Evolutionary conservation across 1,284 basidiomycete genomes (phyloP), one percentile per base, ranked within the genome.

Genomic region (Cerioporus squamosus): DNA sequence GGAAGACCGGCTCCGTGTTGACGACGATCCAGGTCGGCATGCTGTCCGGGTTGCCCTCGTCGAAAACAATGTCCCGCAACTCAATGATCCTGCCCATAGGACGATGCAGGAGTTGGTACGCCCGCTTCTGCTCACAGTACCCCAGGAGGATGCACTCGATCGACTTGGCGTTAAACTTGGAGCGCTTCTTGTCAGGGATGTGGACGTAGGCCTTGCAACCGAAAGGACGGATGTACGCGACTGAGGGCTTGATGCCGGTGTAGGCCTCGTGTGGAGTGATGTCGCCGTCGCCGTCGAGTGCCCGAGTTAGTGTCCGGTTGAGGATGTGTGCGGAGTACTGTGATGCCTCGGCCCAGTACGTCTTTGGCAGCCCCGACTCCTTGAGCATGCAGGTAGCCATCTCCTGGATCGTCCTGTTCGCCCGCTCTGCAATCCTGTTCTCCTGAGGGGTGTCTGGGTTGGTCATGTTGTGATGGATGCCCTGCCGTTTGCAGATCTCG

Each of bases 281-380:
- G 38, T 61, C 55, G 8, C 26, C n/a, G n/a, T n/a, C n/a, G n/a
- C n/a, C 33, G 20, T 45, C 48, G 17, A 64, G 57, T 0, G 57
- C 49, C 9, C 57, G 51, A 12, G 63, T 62, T 0, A 61, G 63
- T 4, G 42, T 46, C 3, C 51, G 47, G 42, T 69, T 68, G 40
- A 63, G 51, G 26, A 64, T 53, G 42, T 59, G 48, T 5, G 51
- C 44, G 7, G 61, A 60, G 26, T 66, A 55, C 8, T 58, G 26
- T 2, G 66, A 57, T 1, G 71, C 71, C 6, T 76, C 67, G 2
- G 54, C 68, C 73, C 75, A 77, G 22, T 68, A 67, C 5, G 59
- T 64, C 9, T 64, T 57, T 0, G 70, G 69, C 0, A 76, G 61
- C 1, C 59, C 56, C 0, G 64, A 58, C 24, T 71, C 69, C 23